Conservation (phyloP, 768 basidiomycete genomes). For the Cystobasidium tubakii region DNA sequence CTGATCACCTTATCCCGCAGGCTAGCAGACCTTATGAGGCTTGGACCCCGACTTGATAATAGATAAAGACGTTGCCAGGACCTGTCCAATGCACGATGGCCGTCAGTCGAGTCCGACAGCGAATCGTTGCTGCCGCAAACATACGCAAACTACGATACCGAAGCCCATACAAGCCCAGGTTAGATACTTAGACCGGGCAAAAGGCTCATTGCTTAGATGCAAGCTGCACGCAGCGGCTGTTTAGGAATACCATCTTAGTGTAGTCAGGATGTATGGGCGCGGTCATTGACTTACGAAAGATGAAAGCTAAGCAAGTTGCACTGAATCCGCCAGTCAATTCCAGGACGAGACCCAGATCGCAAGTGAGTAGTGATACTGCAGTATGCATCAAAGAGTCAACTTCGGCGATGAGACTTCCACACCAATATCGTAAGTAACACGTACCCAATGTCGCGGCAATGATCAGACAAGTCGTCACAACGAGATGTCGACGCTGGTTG, state of each 20-base stretch:
- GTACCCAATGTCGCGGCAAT: conserved; percentile 73
- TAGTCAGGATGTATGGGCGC: neutral
- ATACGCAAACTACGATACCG: conserved; percentile 41
- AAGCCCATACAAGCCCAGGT: conserved; percentile 46
- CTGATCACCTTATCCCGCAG: too few relatives aligned
- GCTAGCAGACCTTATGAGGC: conserved; percentile 34
- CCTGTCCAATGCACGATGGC: neutral
- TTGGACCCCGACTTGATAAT: conserved; percentile 28
- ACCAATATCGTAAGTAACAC: too few relatives aligned
- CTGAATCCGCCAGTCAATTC: conserved; percentile 85
- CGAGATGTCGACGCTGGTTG: conserved; percentile 68
- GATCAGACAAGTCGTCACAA: conserved; percentile 81
- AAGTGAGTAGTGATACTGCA: conserved; percentile 80
- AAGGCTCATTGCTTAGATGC: conserved; percentile 34
- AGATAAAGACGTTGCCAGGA: conserved; percentile 23
- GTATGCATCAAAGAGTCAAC: neutral
- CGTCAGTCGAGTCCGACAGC: neutral
- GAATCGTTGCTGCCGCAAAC: neutral
- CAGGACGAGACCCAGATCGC: conserved; percentile 95
- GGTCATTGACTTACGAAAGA: conserved; percentile 55
- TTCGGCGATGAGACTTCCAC: too few relatives aligned
- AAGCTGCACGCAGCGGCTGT: conserved; percentile 15
- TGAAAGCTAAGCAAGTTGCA: conserved; percentile 74
- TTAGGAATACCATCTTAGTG: neutral
- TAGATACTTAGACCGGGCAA: conserved; percentile 29